Conservation (phyloP, 202 grass and related monocot species). For the Saccharum hybrid region DNA sequence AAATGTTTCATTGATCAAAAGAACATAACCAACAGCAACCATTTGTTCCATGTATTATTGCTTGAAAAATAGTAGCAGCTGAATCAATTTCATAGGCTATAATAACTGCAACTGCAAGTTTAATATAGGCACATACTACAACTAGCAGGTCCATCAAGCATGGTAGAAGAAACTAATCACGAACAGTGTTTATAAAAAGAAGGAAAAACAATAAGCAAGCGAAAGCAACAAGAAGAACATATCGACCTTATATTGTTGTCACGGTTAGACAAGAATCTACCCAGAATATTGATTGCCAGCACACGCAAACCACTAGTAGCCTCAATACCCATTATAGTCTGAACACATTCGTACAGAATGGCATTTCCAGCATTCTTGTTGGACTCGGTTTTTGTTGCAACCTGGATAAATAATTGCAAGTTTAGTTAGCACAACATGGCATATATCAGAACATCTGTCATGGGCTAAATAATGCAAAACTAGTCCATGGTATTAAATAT, state of each 20-base stretch:
- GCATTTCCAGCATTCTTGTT: constrained; percentile 99
- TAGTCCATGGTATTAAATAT: background rate
- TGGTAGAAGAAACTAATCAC: constrained; percentile 12
- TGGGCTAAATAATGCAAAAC: constrained; percentile 29
- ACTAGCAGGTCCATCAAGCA: constrained; percentile 17
- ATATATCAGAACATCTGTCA: background rate
- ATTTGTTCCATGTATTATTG: constrained; percentile 15
- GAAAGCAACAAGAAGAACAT: constrained; percentile 30
- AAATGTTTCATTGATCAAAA: constrained; percentile 35
- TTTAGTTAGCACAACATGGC: constrained; percentile 31
- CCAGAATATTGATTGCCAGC: constrained; percentile 98
- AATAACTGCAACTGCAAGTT: constrained; percentile 30
- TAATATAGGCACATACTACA: constrained; percentile 25
- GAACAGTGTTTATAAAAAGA: background rate
- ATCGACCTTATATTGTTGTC: constrained; percentile 97
- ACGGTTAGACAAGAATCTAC: constrained; percentile 95
- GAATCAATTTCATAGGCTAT: constrained; percentile 6
- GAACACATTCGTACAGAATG: constrained; percentile 96
- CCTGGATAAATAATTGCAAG: constrained; percentile 39
- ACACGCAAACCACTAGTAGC: constrained; percentile 89
- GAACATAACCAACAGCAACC: constrained; percentile 16
- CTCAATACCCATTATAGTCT: constrained; percentile 98
- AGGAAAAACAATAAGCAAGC: background rate
- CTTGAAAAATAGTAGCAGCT: constrained; percentile 30
- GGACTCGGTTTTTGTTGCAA: constrained; percentile 91